phyloP scores from a whole-genome alignment of 1,284 basidiomycete genomes.

The Tilletiaria anomala region DNA sequence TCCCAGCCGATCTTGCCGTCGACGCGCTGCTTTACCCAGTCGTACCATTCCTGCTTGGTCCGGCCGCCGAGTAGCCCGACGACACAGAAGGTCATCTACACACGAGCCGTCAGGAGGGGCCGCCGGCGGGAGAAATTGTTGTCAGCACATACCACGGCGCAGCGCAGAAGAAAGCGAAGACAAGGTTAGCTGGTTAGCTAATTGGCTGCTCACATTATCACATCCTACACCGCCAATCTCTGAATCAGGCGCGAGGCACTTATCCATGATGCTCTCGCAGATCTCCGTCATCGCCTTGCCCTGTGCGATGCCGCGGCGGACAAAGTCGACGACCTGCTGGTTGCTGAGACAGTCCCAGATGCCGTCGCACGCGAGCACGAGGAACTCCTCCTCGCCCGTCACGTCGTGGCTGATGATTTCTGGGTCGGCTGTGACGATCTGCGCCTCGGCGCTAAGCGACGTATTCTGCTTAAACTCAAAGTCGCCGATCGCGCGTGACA shows the following conservation, averaged over 20 bases:
- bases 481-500: slow-evolving; percentile 89
- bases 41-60: slow-evolving; percentile 80
- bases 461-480: slow-evolving; percentile 98
- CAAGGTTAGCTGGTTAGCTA: background rate
- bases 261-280: slow-evolving; percentile 77
- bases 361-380: slow-evolving; percentile 91
- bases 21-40: slow-evolving; percentile 75
- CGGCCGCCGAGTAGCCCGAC: slow-evolving; percentile 74
- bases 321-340: slow-evolving; percentile 81
- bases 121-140: background rate
- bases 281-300: slow-evolving; percentile 67
- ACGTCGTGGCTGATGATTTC: slow-evolving; percentile 71
- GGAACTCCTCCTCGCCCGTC: slow-evolving; percentile 81
- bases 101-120: background rate
- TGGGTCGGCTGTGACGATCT: slow-evolving; percentile 90
- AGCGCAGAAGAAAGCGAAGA: background rate
- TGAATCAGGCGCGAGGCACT: slow-evolving; percentile 85
- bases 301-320: slow-evolving; percentile 67
- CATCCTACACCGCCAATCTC: slow-evolving; percentile 89
- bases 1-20: slow-evolving; percentile 56
- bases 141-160: background rate
- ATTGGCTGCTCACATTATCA: slow-evolving; percentile 56
- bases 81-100: slow-evolving; percentile 74
- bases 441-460: slow-evolving; percentile 64
- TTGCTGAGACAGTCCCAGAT: slow-evolving; percentile 97